Conservation (phyloP, 441 rosid genomes). For the Brassica hybrid region DNA sequence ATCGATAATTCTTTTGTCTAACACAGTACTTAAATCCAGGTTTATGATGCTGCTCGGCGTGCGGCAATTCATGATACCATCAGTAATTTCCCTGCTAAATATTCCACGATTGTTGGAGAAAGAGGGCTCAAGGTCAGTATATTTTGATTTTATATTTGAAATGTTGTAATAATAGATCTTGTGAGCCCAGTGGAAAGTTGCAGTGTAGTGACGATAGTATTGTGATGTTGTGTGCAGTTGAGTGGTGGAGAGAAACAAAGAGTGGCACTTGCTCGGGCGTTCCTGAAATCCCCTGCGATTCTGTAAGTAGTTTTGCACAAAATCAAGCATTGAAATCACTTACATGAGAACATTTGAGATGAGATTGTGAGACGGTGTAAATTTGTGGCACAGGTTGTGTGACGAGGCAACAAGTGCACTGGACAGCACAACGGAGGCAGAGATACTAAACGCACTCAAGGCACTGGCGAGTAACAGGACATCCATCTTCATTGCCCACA, state of each 20-base stretch:
- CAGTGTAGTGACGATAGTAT: conserved; percentile 10
- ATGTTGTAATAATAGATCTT: conserved; percentile 5
- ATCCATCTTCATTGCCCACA: conserved; percentile 93
- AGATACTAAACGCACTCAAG: conserved; percentile 85
- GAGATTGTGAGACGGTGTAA: conserved; percentile 12
- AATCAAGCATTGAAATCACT: neutral
- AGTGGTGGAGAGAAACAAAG: conserved; percentile 99
- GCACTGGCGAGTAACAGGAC: conserved; percentile 85
- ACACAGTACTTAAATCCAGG: conserved; percentile 54
- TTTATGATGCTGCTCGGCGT: conserved; percentile 89
- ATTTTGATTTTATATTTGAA: conserved; percentile 23
- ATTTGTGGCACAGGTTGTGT: conserved; percentile 68
- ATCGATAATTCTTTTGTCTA: conserved; percentile 14
- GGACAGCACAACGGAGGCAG: conserved; percentile 99
- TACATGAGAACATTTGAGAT: conserved; percentile 16
- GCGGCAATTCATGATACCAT: conserved; percentile 97
- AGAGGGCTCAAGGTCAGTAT: conserved; percentile 95
- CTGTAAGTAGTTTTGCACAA: conserved; percentile 62
- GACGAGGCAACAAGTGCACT: conserved; percentile 99
- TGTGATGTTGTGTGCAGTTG: conserved; percentile 57
- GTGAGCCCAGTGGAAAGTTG: conserved; percentile 14
- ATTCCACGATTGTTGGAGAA: conserved; percentile 95
- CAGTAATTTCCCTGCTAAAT: conserved; percentile 86
- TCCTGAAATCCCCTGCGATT: conserved; percentile 87
- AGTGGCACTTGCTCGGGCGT: conserved; percentile 95